Conservation (phyloP, 257 asterid species). For the Leptodermis oblonga region DNA sequence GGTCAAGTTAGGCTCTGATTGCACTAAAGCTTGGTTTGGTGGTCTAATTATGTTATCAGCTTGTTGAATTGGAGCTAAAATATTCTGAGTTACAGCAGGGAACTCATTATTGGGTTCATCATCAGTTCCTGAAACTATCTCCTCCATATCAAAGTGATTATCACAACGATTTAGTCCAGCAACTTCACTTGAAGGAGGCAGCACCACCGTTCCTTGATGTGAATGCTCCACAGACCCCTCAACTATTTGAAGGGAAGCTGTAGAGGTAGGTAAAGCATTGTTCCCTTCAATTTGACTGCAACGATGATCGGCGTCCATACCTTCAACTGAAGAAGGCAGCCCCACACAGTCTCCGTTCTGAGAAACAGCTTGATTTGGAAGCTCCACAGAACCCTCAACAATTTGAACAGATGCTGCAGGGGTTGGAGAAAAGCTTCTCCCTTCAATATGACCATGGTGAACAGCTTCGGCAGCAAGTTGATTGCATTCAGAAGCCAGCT, state of each 20-base stretch:
- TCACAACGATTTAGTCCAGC: not conserved
- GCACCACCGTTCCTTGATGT: slow-evolving; percentile 17
- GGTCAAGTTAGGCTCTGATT: slow-evolving; percentile 13
- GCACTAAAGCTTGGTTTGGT: slow-evolving; percentile 20
- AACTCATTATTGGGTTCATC: slow-evolving; percentile 17
- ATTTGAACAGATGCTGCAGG: slow-evolving; percentile 30
- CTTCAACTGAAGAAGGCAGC: not conserved
- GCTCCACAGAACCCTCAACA: slow-evolving; percentile 20
- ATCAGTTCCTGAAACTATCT: slow-evolving; percentile 7
- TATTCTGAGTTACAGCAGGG: slow-evolving; percentile 14
- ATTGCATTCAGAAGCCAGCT: slow-evolving; percentile 26
- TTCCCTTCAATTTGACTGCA: not conserved
- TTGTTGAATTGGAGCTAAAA: slow-evolving; percentile 19
- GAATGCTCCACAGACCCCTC: slow-evolving; percentile 22
- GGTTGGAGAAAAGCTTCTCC: slow-evolving; percentile 24
- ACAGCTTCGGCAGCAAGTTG: slow-evolving; percentile 26
- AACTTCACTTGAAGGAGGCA: slow-evolving; percentile 16
- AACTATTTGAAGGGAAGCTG: slow-evolving; percentile 22
- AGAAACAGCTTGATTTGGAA: slow-evolving; percentile 13
- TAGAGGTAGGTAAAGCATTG: slow-evolving; percentile 28
- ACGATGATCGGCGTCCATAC: not conserved
- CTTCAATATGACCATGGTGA: slow-evolving; percentile 23
- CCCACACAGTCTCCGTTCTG: not conserved
- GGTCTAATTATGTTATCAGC: slow-evolving; percentile 18
- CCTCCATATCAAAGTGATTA: slow-evolving; percentile 12